Conservation (phyloP, 495 filamentous ascomycete species). For the Bathelium albidoporum region DNA sequence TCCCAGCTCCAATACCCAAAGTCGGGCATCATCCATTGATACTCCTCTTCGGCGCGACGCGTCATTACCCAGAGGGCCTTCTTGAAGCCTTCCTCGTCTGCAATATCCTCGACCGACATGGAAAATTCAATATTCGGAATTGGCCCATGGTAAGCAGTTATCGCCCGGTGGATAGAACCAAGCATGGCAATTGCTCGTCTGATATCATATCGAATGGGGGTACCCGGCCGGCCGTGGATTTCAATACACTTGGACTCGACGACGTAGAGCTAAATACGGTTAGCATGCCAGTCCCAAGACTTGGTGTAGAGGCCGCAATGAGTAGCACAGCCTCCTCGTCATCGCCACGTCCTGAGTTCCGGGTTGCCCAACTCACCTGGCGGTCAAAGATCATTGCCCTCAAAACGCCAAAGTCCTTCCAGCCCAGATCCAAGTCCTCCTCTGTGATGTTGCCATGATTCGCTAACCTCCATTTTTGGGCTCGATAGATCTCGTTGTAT, state of each 20-base stretch:
- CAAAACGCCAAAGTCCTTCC: slow-evolving; percentile 16
- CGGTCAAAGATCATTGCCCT: slow-evolving; percentile 13
- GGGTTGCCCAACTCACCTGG: not conserved
- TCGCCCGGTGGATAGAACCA: slow-evolving; percentile 18
- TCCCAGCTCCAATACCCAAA: slow-evolving; percentile 31
- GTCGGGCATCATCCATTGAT: slow-evolving; percentile 28
- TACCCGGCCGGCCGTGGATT: slow-evolving; percentile 22
- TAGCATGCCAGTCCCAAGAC: not conserved
- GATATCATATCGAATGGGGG: slow-evolving; percentile 31
- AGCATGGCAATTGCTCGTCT: slow-evolving; percentile 14
- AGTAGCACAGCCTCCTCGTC: too few relatives aligned
- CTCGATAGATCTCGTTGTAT: slow-evolving; percentile 19
- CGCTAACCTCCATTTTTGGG: slow-evolving; percentile 9
- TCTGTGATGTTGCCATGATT: slow-evolving; percentile 16
- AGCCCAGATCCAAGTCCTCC: slow-evolving; percentile 13
- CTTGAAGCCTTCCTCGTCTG: slow-evolving; percentile 4
- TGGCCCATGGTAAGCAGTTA: slow-evolving; percentile 8
- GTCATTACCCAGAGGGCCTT: slow-evolving; percentile 18
- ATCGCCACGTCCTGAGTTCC: not conserved
- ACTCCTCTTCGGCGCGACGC: slow-evolving; percentile 15
- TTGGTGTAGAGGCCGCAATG: too few relatives aligned
- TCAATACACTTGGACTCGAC: slow-evolving; percentile 6
- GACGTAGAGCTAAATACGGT: slow-evolving; percentile 18
- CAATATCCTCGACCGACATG: slow-evolving; percentile 18
- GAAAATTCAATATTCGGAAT: slow-evolving; percentile 25